These are phyloP conservation scores for Phalaenopsis hybrid DNA, from an alignment of 116 monocot species.

Conservation along the genomic window DNA sequence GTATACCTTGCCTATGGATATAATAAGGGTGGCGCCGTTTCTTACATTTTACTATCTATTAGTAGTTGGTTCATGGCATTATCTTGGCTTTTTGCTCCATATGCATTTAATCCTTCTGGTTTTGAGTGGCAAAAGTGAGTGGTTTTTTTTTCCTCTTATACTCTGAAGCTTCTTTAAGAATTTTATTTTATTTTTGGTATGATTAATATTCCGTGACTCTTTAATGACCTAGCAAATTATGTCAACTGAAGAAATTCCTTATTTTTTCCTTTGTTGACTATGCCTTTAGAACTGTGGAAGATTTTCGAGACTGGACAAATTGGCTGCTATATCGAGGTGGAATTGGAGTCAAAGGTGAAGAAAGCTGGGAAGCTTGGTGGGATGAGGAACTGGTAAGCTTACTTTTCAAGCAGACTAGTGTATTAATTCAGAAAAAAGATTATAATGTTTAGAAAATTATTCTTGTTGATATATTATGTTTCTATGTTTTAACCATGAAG, in stretches of 20 bases:
- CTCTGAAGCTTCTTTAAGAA: background rate
- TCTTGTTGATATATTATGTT: background rate
- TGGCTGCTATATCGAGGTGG: slow-evolving; percentile 95
- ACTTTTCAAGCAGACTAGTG: background rate
- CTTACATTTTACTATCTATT: slow-evolving; percentile 75
- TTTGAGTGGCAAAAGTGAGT: slow-evolving; percentile 99
- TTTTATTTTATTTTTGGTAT: slow-evolving; percentile 6
- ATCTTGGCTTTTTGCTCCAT: slow-evolving; percentile 99
- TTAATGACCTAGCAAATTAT: background rate
- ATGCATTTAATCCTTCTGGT: slow-evolving; percentile 91
- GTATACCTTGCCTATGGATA: slow-evolving; percentile 80
- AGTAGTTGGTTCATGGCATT: slow-evolving; percentile 97
- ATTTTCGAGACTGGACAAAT: slow-evolving; percentile 92
- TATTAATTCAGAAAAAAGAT: slow-evolving; percentile 2
- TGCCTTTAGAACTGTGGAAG: slow-evolving; percentile 67
- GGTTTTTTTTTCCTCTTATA: background rate
- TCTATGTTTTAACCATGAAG: background rate
- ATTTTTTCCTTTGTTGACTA: background rate
- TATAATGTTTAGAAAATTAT: background rate
- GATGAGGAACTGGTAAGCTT: slow-evolving; percentile 78
- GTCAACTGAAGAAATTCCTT: background rate
- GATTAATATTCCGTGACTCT: background rate
- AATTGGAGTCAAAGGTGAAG: slow-evolving; percentile 91
- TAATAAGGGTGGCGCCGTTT: slow-evolving; percentile 50
- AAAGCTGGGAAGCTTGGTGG: slow-evolving; percentile 99